Base-by-base conservation (phyloP, 352 stramenopile species). In the Globisporangium echinulatum region DNA sequence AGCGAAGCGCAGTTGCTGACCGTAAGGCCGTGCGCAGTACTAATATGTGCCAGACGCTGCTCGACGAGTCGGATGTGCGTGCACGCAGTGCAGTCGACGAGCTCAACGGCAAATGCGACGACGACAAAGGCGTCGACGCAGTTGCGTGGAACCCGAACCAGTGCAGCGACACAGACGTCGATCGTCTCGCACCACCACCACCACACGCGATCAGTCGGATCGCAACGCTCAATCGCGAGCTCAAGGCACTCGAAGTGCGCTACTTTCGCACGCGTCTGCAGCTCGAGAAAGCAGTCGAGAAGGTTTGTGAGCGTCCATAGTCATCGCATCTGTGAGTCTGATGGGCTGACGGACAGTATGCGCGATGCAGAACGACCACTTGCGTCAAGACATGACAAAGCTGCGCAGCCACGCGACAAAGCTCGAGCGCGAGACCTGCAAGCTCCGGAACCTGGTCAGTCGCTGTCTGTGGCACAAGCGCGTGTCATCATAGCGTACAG, bases 251-350 rank as follows among this genome's bases (percentile, higher is more conserved):
- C 7, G 85, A 94, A 55, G 77, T 80, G 15, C 72, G 85, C 10
- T 94, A 87, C 68, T 91, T 91, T 44, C 80, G 82, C 58, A 94
- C 77, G 42, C 80, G 84, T 8, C 56, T 88, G 37, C 72, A 77
- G 37, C 66, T 92, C 13, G 84, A 94, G 49, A 92, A 90, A 50
- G 63, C 72, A 2, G 72, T 68, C 17, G 77, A 90, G 15, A 82
- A 89, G 74, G 79, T 89, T 17, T 38, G 54, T 46, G 37, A 9
- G 25, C 36, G 8, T 43, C 7, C 6, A 11, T 1, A 8, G 42
- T 10, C 44, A n/a, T 9, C 9, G 42, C 10, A 11, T 48, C 13
- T n/a, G 14, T 2, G 43, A 48, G 43, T 7, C 10, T 7, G 3
- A 48, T 6, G 43, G 36, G 10, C 37, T 52, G 17, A 55, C 5